Evolutionary conservation across 2,329 filamentous ascomycete genomes (phyloP), one percentile per base, ranked within the genome.

Genomic region (Thielaviopsis musarum): DNA sequence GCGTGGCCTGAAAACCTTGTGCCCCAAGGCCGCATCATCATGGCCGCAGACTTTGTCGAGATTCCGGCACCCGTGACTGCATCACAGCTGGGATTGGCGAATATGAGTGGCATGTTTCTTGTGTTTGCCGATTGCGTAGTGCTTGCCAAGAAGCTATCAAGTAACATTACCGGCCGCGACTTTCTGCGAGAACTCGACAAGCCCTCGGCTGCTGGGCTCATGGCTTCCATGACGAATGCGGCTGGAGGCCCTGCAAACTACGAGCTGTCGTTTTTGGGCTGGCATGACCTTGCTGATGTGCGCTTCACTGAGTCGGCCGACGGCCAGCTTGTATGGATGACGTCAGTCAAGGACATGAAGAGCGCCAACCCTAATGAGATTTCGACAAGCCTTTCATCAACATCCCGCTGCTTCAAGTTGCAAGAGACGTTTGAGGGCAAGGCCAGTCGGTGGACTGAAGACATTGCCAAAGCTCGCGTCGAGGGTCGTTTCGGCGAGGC

Each of bases 101-200:
- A 75, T 26, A 63, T 68, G 0, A 73, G 67, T 57, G 87, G 88
- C 1, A 83, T 95, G 24, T 77, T 97, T 56, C 73, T 97, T 3
- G 75, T 97, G 2, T 97, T 96, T 67, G 82, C 88, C 2, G 91
- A 96, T 66, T 86, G 81, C 58, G 69, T 96, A 0, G 78, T 95
- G 17, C 73, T 95, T 21, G 72, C 95, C 15, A 85, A 84, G 64
- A 95, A 91, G 69, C 74, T 81, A 28, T 74, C 76, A 3, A 77
- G 78, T 9, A 78, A 78, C 58, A 80, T 77, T 34, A 86, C 83
- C 7, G 88, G 88, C 5, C 84, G 88, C 48, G 87, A 88, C 60
- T 73, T 97, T 57, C 72, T 94, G 59, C 83, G 90, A 3, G 90
- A 96, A 66, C 78, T 96, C 41, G 91, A 96, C 66, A 91, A 87